phyloP scores from a whole-genome alignment of 2,329 filamentous ascomycete species.

The Botrytis elliptica region DNA sequence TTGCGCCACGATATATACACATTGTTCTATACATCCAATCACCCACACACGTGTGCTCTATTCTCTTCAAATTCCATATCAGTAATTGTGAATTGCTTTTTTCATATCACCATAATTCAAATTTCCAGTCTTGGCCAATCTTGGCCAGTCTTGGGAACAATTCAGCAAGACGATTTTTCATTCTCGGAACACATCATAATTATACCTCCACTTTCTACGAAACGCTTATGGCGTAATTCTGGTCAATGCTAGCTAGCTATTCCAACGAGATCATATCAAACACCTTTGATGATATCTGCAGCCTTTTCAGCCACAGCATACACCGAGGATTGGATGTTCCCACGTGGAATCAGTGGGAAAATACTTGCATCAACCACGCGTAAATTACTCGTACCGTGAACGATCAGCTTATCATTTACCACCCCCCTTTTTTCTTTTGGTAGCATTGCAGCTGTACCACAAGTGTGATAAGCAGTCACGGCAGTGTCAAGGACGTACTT shows the following conservation, averaged over 20 bases:
- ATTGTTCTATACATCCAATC: neutral
- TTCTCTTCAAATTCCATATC: too few species aligned
- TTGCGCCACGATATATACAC: neutral
- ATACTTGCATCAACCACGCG: constrained; percentile 26
- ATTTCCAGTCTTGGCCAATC: neutral
- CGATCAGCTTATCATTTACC: constrained; percentile 24
- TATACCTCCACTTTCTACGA: neutral
- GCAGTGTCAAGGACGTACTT: constrained; percentile 10
- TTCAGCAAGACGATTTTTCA: neutral
- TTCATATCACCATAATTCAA: neutral
- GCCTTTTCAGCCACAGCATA: neutral
- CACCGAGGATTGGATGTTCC: neutral
- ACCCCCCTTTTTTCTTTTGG: constrained; percentile 23
- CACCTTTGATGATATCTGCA: neutral
- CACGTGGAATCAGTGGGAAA: neutral
- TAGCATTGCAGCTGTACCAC: constrained; percentile 16
- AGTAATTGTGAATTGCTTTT: neutral
- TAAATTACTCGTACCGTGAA: constrained; percentile 23
- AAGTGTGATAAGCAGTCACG: neutral
- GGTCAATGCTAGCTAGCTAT: neutral
- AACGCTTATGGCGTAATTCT: neutral
- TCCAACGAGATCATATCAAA: neutral
- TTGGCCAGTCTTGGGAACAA: neutral
- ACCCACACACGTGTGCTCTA: neutral
- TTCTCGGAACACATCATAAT: neutral